Base-by-base conservation (phyloP, 805 yeast genomes). In the Candida manassasensis region DNA sequence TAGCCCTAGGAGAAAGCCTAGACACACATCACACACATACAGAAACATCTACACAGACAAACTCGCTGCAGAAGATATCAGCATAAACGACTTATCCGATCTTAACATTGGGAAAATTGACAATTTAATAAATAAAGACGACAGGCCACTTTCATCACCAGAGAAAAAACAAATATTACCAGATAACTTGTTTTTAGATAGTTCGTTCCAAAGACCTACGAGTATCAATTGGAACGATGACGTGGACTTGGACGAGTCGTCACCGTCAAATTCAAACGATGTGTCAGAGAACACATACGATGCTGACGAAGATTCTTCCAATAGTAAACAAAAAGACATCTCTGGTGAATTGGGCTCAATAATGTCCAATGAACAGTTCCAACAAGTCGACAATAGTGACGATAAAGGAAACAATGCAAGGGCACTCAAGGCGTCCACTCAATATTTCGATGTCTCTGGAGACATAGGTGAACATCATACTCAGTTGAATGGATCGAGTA, bases 201-300 rank as follows among this genome's bases (percentile, higher is more conserved):
- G 49, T 12, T 60, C 68, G 8, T 66, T 63, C 36, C 67, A 59
- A 39, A 50, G 53, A 36, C 62, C 69, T 8, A 49, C 61, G 3
- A 64, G 70, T 41, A 59, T 67, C 18, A 65, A 61, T 44, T 67
- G 73, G 73, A 63, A 63, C 41, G 68, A 64, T 28, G 64, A 55
- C 16, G 59, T 57, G 16, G 49, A 57, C 14, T 42, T 60, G n/a
- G 64, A 59, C 17, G 41, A 50, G 26, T 53, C 63, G 3, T 21
- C 34, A 49, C 42, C 14, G 13, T 39, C 25, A 42, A 38, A 39
- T 35, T 45, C 18, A 37, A 35, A 22, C 42, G 41, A 11, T 27
- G 34, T 18, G 5, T 18, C 22, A 16, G 22, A 16, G 8, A 24
- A 29, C 14, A 21, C 24, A 11, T 26, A 32, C 14, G 36, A 39